Conservation (phyloP, 495 filamentous ascomycete species). For the Parathielavia hyrcaniae region DNA sequence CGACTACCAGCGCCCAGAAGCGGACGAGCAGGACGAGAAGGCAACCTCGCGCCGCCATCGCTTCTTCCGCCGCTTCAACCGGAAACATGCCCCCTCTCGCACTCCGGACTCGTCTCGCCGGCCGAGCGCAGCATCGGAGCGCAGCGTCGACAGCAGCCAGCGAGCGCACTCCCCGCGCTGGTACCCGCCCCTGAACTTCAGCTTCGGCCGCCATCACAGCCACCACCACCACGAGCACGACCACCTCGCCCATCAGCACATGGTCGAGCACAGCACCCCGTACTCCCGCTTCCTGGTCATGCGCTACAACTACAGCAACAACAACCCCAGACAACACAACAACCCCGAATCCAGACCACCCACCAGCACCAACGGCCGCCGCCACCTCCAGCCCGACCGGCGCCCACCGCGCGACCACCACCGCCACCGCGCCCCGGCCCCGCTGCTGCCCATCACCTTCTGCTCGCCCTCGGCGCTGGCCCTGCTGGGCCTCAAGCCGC, state of each 20-base stretch:
- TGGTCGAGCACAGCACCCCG: constrained; percentile 29
- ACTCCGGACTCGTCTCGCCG: constrained; percentile 1
- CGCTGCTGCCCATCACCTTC: constrained; percentile 23
- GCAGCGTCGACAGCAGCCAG: not conserved
- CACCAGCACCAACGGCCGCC: not conserved
- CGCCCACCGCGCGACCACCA: not conserved
- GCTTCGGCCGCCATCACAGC: not conserved
- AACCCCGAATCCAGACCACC: not conserved
- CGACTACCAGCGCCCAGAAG: not conserved
- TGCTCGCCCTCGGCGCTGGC: constrained; percentile 34
- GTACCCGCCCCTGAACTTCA: not conserved
- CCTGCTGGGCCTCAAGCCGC: constrained; percentile 37
- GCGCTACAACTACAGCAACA: constrained; percentile 8
- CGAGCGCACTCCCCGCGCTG: not conserved
- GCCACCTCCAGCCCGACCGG: not conserved
- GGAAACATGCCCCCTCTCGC: constrained; percentile 1
- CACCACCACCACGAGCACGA: not conserved
- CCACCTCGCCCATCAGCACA: not conserved
- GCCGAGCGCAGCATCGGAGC: not conserved
- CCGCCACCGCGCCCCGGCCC: not conserved
- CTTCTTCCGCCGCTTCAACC: constrained; percentile 24
- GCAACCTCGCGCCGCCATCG: constrained; percentile 17
- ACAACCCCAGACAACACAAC: not conserved
- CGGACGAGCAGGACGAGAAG: not conserved
- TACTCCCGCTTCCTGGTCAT: constrained; percentile 46